Percentiles rank a stretch among this genome's conserved stretches.
Evolutionary conservation across 352 stramenopile genomes (phyloP).

Genomic region (Poterioochromonas sp.): DNA sequence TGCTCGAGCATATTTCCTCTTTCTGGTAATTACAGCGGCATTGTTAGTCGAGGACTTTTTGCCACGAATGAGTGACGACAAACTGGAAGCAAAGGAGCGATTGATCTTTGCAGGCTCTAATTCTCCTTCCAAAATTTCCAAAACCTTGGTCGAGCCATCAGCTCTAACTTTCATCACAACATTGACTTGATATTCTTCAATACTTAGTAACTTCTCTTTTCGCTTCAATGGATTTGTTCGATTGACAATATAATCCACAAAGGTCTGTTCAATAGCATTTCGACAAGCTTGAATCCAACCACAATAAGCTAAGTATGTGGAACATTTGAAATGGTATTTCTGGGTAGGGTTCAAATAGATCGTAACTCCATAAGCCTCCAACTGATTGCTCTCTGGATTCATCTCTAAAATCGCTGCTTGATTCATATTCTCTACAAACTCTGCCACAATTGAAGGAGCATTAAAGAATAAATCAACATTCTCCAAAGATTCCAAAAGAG

Average conservation of each 20-base stretch:
- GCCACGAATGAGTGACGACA: conserved; percentile 48
- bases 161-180: conserved; percentile 67
- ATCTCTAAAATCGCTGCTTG: no score
- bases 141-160: conserved; percentile 72
- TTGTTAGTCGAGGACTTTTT: neutral
- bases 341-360: neutral
- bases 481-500: neutral
- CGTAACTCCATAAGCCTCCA: no score
- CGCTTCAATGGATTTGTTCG: neutral
- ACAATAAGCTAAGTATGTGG: neutral
- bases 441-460: neutral
- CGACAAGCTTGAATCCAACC: conserved; percentile 22
- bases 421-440: neutral
- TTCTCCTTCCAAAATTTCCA: conserved; percentile 70
- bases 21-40: no score
- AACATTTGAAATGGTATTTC: conserved; percentile 16
- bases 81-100: neutral
- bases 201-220: no score
- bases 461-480: conserved; percentile 12
- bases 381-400: no score
- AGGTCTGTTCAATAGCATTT: neutral
- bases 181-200: conserved; percentile 11
- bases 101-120: no score
- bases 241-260: neutral
- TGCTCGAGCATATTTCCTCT: no score